These are phyloP conservation scores for Colletotrichum shisoi DNA, from an alignment of 2,329 filamentous ascomycete species.

Conservation along the genomic window DNA sequence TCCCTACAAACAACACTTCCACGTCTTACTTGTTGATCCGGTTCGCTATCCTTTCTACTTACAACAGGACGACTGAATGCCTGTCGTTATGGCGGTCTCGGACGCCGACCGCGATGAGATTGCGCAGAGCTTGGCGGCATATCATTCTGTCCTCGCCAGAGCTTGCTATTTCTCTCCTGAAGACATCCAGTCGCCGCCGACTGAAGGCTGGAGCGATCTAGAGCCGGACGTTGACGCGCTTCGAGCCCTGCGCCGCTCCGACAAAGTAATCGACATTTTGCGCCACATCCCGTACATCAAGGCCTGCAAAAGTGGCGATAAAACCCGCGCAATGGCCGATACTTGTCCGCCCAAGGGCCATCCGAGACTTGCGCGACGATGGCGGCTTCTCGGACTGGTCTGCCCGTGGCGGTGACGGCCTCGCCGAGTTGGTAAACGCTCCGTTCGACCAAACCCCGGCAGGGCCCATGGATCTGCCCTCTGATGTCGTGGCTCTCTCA, in stretches of 20 bases:
- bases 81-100: slow-evolving; percentile 5
- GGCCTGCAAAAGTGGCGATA: neutral
- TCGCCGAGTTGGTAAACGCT: slow-evolving; percentile 6
- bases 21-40: slow-evolving; percentile 8
- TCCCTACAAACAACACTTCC: slow-evolving; percentile 6
- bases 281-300: slow-evolving; percentile 29
- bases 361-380: slow-evolving; percentile 22
- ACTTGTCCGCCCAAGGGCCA: slow-evolving; percentile 4
- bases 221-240: slow-evolving; percentile 27
- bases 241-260: slow-evolving; percentile 20
- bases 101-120: slow-evolving; percentile 13
- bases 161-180: slow-evolving; percentile 19
- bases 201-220: slow-evolving; percentile 22
- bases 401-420: slow-evolving; percentile 10
- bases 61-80: slow-evolving; percentile 4
- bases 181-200: slow-evolving; percentile 20
- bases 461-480: slow-evolving; percentile 5
- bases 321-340: slow-evolving; percentile 15
- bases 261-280: slow-evolving; percentile 22
- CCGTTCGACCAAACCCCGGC: neutral
- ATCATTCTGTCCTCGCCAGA: slow-evolving; percentile 14
- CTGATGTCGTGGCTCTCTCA: slow-evolving; percentile 12
- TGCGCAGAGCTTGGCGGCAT: slow-evolving; percentile 1
- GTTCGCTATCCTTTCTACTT: slow-evolving; percentile 8
- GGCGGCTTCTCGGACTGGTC: slow-evolving; percentile 19